A percentile compares a stretch with the other conserved stretches of the same genome.
Conservation (phyloP, 805 yeast species). For the Zygoascus tannicola region DNA sequence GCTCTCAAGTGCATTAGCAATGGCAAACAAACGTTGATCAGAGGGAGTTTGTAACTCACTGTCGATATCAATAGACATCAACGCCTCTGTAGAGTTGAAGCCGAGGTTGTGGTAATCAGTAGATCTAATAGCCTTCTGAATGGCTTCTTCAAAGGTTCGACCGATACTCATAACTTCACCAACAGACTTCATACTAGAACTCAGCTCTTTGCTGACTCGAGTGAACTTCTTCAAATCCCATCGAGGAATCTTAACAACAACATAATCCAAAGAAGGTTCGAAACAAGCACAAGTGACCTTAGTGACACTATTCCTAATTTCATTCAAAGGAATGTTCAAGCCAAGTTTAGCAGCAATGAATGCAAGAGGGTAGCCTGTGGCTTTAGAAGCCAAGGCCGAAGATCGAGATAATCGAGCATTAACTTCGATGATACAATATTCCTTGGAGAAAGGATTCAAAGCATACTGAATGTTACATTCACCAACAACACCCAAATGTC, state of each 20-base stretch:
- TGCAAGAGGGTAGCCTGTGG: constrained; percentile 97
- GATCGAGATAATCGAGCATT: constrained; percentile 96
- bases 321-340: constrained; percentile 82
- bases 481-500: constrained; percentile 98
- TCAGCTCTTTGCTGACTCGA: constrained; percentile 76
- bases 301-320: constrained; percentile 88
- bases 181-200: constrained; percentile 95
- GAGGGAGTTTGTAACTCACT: constrained; percentile 90
- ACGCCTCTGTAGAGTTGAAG: constrained; percentile 69
- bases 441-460: constrained; percentile 83
- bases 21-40: constrained; percentile 93
- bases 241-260: constrained; percentile 95
- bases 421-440: constrained; percentile 95
- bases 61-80: constrained; percentile 88
- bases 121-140: constrained; percentile 94
- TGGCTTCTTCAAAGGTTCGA: constrained; percentile 94
- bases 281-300: constrained; percentile 91
- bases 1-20: constrained; percentile 84
- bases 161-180: constrained; percentile 99
- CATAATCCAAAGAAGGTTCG: constrained; percentile 95
- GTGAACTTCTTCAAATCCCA: constrained; percentile 97
- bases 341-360: constrained; percentile 97
- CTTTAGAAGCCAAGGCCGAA: constrained; percentile 98
- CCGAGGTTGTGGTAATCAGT: constrained; percentile 95
- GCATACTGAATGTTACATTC: constrained; percentile 98